Conservation (phyloP, 257 asterid genomes). For the Paulownia fortunei region DNA sequence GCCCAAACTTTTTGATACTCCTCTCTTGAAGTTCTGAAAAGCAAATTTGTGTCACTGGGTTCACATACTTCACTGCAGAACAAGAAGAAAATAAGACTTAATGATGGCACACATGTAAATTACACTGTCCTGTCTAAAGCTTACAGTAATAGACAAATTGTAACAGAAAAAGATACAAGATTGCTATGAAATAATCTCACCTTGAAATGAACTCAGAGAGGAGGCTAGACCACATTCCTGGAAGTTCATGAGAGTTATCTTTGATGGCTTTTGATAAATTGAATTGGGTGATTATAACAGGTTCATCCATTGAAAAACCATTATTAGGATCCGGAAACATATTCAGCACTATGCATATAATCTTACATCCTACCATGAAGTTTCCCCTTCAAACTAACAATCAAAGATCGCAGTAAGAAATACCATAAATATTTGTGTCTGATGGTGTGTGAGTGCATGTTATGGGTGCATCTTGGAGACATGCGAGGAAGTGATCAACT, state of each 20-base stretch:
- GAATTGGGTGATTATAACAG: conserved; percentile 70
- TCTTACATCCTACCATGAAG: conserved; percentile 88
- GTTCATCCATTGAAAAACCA: conserved; percentile 58
- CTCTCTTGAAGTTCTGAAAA: conserved; percentile 76
- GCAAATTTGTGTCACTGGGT: conserved; percentile 81
- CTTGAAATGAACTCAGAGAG: conserved; percentile 70
- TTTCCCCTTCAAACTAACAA: conserved; percentile 47
- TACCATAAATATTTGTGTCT: neutral
- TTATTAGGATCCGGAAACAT: conserved; percentile 82
- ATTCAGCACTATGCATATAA: conserved; percentile 85
- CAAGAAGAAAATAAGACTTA: neutral
- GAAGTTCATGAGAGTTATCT: conserved; percentile 69
- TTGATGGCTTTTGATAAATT: conserved; percentile 68
- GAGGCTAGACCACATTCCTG: conserved; percentile 96
- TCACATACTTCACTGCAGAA: conserved; percentile 85
- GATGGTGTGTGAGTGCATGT: neutral
- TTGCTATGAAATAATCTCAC: conserved; percentile 40
- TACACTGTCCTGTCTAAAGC: too few species aligned
- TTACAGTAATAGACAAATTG: too few species aligned
- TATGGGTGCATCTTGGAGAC: too few species aligned
- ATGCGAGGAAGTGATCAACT: neutral
- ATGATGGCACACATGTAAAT: neutral
- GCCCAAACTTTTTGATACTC: conserved; percentile 81
- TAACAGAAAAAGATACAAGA: neutral
- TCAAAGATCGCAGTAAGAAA: too few species aligned